phyloP scores from a whole-genome alignment of 23 red algal species.

The Pyropia yezoensis region DNA sequence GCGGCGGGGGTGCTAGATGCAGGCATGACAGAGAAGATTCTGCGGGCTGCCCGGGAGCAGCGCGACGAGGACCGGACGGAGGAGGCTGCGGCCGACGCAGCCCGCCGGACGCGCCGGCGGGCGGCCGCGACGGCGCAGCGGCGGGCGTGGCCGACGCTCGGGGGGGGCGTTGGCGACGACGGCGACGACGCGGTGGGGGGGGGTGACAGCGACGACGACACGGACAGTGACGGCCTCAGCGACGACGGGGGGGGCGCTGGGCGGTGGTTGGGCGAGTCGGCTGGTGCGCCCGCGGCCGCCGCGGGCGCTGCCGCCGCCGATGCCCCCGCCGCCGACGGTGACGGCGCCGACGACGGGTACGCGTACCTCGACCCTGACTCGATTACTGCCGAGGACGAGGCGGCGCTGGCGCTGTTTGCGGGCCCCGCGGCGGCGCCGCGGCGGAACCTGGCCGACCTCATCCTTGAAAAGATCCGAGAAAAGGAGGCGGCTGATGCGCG shows the following conservation, averaged over 20 bases:
- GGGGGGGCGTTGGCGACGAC: slow-evolving; percentile 10
- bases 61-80: slow-evolving; percentile 37
- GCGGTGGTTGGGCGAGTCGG: background rate
- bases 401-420: slow-evolving; percentile 55
- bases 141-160: slow-evolving; percentile 10
- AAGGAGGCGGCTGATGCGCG: slow-evolving; percentile 55
- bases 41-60: slow-evolving; percentile 51
- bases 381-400: slow-evolving; percentile 60
- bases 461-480: slow-evolving; percentile 72
- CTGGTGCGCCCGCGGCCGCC: slow-evolving; percentile 13
- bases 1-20: slow-evolving; percentile 1
- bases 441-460: slow-evolving; percentile 68
- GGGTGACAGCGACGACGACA: slow-evolving; percentile 10
- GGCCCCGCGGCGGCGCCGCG: slow-evolving; percentile 14
- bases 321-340: background rate
- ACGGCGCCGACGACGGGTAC: background rate
- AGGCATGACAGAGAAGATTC: slow-evolving; percentile 41
- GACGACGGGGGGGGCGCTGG: background rate
- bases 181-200: slow-evolving; percentile 10
- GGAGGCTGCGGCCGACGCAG: slow-evolving; percentile 2
- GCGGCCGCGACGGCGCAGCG: background rate
- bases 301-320: no score
- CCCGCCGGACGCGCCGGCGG: slow-evolving; percentile 7
- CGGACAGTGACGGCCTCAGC: background rate
- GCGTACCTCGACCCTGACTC: slow-evolving; percentile 52